Conservation (phyloP, 169 alveolate species). For the Plasmodium reichenowi region DNA sequence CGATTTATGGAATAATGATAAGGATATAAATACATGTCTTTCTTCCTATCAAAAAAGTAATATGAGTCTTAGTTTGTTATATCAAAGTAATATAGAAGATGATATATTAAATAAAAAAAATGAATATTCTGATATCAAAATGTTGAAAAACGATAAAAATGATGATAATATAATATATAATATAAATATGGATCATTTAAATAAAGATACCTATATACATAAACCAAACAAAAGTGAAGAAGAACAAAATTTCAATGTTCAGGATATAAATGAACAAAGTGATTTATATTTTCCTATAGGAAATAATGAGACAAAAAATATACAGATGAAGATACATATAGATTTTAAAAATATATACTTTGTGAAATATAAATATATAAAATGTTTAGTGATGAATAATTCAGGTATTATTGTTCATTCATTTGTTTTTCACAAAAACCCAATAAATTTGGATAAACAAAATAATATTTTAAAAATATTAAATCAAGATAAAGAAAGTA, state of each 20-base stretch:
- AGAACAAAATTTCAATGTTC: background rate
- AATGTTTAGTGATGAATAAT: slow-evolving; percentile 65
- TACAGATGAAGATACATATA: slow-evolving; percentile 46
- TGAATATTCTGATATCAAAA: background rate
- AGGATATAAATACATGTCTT: too few relatives aligned
- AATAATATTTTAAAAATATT: slow-evolving; percentile 44
- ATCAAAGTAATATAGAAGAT: too few relatives aligned
- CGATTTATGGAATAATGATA: too few relatives aligned
- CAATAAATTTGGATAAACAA: slow-evolving; percentile 21
- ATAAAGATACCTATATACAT: background rate
- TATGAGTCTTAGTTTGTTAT: too few relatives aligned
- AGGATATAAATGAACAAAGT: slow-evolving; percentile 3
- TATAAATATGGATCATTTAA: background rate
- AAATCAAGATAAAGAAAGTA: slow-evolving; percentile 26
- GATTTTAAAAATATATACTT: slow-evolving; percentile 53
- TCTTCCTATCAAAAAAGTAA: too few relatives aligned
- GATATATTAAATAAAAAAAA: too few relatives aligned
- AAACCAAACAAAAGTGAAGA: background rate
- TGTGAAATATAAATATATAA: slow-evolving; percentile 40
- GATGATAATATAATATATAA: background rate
- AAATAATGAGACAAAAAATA: background rate
- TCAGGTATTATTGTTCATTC: slow-evolving; percentile 45
- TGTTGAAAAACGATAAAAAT: background rate
- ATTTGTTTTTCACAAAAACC: slow-evolving; percentile 36
- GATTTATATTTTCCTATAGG: background rate